These are phyloP conservation scores for Allium cepa DNA, from an alignment of 106 monocot genomes.

Conservation along the genomic window DNA sequence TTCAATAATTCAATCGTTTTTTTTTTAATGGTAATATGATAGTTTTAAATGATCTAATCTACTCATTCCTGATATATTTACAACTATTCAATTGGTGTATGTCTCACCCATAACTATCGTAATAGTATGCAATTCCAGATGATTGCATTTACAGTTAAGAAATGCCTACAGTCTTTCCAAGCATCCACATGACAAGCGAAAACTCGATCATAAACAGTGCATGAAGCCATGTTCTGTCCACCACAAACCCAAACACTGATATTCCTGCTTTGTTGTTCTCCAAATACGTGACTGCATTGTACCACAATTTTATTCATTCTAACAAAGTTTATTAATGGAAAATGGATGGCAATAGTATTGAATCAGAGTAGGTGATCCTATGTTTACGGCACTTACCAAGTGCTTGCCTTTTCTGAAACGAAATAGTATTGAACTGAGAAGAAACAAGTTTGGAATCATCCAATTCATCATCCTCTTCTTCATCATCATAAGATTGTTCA, in stretches of 20 bases:
- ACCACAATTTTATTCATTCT: neutral
- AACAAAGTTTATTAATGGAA: neutral
- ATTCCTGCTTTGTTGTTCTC: constrained; percentile 97
- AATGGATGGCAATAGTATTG: neutral
- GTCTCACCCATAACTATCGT: too few species aligned
- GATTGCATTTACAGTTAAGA: constrained; percentile 24
- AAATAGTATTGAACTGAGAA: constrained; percentile 26
- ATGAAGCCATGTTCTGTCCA: constrained; percentile 89
- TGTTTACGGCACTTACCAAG: constrained; percentile 27
- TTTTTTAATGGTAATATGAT: too few species aligned
- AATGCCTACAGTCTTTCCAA: constrained; percentile 87
- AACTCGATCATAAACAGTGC: constrained; percentile 85
- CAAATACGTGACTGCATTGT: constrained; percentile 78
- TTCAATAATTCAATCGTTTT: too few species aligned
- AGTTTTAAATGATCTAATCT: too few species aligned
- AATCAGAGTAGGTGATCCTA: too few species aligned
- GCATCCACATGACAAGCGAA: constrained; percentile 73
- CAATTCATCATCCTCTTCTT: constrained; percentile 22
- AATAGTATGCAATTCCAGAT: neutral
- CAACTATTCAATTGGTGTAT: too few species aligned
- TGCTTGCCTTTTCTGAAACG: constrained; percentile 84
- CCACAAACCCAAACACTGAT: constrained; percentile 81
- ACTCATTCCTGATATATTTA: too few species aligned
- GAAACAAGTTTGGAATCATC: constrained; percentile 26
- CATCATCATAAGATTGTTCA: constrained; percentile 20